These are phyloP conservation scores for Cenchrus fungigraminus DNA, from an alignment of 176 grass and related monocot genomes.

Conservation along the genomic window DNA sequence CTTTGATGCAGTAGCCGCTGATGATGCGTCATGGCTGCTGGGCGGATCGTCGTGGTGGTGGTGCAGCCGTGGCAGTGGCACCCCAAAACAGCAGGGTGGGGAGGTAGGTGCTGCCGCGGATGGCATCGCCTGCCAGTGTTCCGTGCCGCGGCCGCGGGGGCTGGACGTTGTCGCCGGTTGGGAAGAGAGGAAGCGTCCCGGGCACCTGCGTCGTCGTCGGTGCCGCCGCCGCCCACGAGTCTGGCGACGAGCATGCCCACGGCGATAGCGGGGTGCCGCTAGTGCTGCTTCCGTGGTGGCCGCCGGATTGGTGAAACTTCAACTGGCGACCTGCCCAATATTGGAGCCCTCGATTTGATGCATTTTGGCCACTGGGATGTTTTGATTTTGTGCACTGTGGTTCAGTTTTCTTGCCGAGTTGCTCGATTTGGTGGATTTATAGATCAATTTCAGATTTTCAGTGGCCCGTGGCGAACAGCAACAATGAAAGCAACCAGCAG, in stretches of 20 bases:
- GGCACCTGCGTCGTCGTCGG: conserved; percentile 29
- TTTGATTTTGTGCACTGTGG: too few species aligned
- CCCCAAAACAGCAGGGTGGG: conserved; percentile 33
- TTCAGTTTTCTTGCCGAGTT: too few species aligned
- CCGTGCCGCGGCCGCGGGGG: not conserved
- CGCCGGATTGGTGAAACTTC: too few species aligned
- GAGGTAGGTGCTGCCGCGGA: not conserved
- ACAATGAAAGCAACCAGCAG: too few species aligned
- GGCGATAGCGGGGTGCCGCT: not conserved
- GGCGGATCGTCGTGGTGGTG: not conserved
- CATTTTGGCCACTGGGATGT: too few species aligned
- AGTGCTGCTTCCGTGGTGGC: not conserved
- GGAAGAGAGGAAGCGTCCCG: conserved; percentile 71
- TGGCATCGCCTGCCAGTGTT: not conserved
- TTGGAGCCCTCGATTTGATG: too few species aligned
- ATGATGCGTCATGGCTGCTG: too few species aligned
- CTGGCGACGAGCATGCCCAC: conserved; percentile 32
- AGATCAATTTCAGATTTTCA: too few species aligned
- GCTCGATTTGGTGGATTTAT: too few species aligned
- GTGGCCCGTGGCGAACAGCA: too few species aligned
- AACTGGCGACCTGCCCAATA: too few species aligned
- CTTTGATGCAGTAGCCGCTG: too few species aligned
- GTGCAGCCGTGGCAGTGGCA: not conserved
- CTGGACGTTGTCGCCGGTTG: not conserved
- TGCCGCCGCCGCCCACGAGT: not conserved